phyloP scores from a whole-genome alignment of 2,329 filamentous ascomycete species.

The Fusarium brevicatenulatum region DNA sequence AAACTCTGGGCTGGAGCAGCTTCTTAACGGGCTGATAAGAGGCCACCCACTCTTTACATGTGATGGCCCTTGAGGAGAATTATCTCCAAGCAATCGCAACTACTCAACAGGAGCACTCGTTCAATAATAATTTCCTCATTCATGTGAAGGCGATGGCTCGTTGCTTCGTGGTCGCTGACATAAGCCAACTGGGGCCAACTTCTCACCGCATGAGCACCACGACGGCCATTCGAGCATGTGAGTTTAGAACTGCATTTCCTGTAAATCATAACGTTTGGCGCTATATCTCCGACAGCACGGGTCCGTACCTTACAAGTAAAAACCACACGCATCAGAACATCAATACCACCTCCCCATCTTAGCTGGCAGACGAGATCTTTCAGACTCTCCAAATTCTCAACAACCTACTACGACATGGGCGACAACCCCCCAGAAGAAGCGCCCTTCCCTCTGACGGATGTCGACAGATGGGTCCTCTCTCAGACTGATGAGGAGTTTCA shows the following conservation, averaged over 20 bases:
- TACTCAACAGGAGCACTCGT: not conserved
- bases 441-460: conserved; percentile 69
- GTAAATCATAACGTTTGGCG: not conserved
- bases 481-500: conserved; percentile 76
- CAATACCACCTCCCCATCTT: not conserved
- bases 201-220: conserved; percentile 31
- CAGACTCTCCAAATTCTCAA: conserved; percentile 1
- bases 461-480: conserved; percentile 67
- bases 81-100: not conserved
- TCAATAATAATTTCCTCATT: not conserved
- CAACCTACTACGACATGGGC: conserved; percentile 50
- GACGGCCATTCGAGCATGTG: conserved; percentile 7
- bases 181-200: conserved; percentile 27
- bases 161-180: conserved; percentile 25
- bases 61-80: conserved; percentile 5
- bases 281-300: not conserved
- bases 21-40: conserved; percentile 1
- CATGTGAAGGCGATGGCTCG: conserved; percentile 8
- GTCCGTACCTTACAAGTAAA: not conserved
- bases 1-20: conserved; percentile 1
- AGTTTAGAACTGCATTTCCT: not conserved
- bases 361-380: not conserved
- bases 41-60: conserved; percentile 14
- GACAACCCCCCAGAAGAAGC: conserved; percentile 53
- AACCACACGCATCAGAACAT: not conserved